These are phyloP conservation scores for Ceratobasidium sp. DNA, from an alignment of 1,284 basidiomycete genomes.

Conservation along the genomic window DNA sequence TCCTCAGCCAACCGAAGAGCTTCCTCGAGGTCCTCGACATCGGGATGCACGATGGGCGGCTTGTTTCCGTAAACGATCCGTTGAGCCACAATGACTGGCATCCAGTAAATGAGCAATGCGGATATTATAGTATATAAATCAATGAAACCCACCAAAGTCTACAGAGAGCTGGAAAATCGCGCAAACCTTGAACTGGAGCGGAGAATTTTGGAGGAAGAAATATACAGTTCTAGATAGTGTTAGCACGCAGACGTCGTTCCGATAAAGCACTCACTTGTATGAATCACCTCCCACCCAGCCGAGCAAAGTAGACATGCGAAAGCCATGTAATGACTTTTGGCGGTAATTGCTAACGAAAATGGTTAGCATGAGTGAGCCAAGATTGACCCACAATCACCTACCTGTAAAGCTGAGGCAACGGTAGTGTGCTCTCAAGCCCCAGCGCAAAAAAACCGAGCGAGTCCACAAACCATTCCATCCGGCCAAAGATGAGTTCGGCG, in stretches of 20 bases:
- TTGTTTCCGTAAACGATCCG: conserved; percentile 72
- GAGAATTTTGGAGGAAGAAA: conserved; percentile 74
- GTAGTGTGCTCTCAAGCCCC: conserved; percentile 82
- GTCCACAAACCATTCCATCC: conserved; percentile 66
- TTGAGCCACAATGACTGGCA: conserved; percentile 70
- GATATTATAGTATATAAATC: conserved; percentile 13
- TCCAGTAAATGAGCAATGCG: conserved; percentile 40
- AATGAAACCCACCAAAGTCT: conserved; percentile 63
- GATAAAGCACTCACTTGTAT: conserved; percentile 67
- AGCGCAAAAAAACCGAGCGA: conserved; percentile 79
- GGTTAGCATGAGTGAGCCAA: conserved; percentile 36
- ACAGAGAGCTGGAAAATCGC: conserved; percentile 81
- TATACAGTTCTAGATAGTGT: conserved; percentile 66
- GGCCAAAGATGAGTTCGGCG: conserved; percentile 75
- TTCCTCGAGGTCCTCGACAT: conserved; percentile 75
- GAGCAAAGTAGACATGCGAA: conserved; percentile 78
- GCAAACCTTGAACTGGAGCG: conserved; percentile 79
- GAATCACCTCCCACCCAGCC: conserved; percentile 84
- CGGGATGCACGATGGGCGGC: conserved; percentile 60
- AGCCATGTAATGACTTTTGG: conserved; percentile 81
- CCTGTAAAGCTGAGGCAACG: conserved; percentile 81
- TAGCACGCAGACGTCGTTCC: background rate
- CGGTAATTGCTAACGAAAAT: conserved; percentile 66
- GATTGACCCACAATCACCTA: conserved; percentile 46
- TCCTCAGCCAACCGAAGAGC: conserved; percentile 68